Percentiles rank a stretch among this genome's conserved stretches.
Conservation (phyloP, 495 filamentous ascomycete genomes). For the Lasiosphaeria ovina region DNA sequence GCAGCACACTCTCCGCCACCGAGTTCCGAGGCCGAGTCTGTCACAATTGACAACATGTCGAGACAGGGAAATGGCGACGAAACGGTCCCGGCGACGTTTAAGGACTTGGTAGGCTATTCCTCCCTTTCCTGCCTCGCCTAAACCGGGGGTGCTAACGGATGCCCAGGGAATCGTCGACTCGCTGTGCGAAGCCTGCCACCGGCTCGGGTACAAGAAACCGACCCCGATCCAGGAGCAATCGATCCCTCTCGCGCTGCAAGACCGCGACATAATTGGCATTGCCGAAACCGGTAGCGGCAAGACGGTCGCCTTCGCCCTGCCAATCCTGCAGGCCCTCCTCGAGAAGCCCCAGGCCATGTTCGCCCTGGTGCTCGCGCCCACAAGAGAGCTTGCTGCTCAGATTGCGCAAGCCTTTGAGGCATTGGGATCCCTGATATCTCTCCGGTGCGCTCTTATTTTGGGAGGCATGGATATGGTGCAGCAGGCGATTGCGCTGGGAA, state of each 20-base stretch:
- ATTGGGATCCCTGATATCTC: slow-evolving; percentile 77
- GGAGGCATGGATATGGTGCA: slow-evolving; percentile 95
- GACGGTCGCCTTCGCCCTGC: slow-evolving; percentile 84
- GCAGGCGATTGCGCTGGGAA: slow-evolving; percentile 82
- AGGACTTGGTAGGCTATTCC: slow-evolving; percentile 54
- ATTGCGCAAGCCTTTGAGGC: slow-evolving; percentile 82
- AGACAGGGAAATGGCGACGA: slow-evolving; percentile 13
- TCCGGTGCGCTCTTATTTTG: slow-evolving; percentile 74
- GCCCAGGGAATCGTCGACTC: slow-evolving; percentile 73
- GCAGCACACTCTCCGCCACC: slow-evolving; percentile 9
- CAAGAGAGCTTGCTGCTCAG: slow-evolving; percentile 87
- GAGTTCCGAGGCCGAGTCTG: slow-evolving; percentile 21
- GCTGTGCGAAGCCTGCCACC: slow-evolving; percentile 80
- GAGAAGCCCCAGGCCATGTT: slow-evolving; percentile 76
- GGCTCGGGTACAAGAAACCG: slow-evolving; percentile 77
- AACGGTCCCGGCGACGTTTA: slow-evolving; percentile 63
- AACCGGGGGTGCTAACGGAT: slow-evolving; percentile 15
- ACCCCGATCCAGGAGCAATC: slow-evolving; percentile 75
- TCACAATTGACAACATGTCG: slow-evolving; percentile 5
- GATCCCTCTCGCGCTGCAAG: slow-evolving; percentile 77
- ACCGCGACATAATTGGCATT: slow-evolving; percentile 85
- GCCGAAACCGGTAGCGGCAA: slow-evolving; percentile 96
- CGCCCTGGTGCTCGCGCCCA: slow-evolving; percentile 82
- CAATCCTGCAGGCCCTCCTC: slow-evolving; percentile 84
- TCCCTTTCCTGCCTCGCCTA: background rate